Base-by-base conservation (phyloP, 257 asterid genomes). In the Thymus quinquecostatus region DNA sequence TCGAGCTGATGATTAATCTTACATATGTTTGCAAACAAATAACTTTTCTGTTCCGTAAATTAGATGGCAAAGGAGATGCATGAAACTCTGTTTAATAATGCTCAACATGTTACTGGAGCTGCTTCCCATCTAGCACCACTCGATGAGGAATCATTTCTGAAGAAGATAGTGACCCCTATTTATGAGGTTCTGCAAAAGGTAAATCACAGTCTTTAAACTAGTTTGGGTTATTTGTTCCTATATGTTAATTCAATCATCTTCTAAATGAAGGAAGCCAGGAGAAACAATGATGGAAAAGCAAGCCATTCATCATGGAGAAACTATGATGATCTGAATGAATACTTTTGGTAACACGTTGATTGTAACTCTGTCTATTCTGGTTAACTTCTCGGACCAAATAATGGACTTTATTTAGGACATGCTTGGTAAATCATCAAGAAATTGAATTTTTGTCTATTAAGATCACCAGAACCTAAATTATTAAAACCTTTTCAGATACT, bases 291-390 rank as follows among this genome's bases (percentile, higher is more conserved):
- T 28, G 96, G 98, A 78, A 92, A 83, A 86, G 95, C 98, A 71
- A 95, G 99, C 81, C 99, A 95, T 87, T 83, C 98, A 58, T 89
- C 88, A 76, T 89, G 98, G 98, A 88, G 99, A 85, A 95, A 92
- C 85, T 95, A 95, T 58, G 99, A 95, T 66, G 99, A 95, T 82
- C 79, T 95, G 40, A 95, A 95, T 70, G 99, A 95, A 78, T 92
- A 92, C 85, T 95, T 95, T 83, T 95, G 99, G 99, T 95, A 84
- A 80, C 75, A 69, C 66, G 69, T 55, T 72, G 66, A 63, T 66
- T 32, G 32, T 43, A 6, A 32, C n/a, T 53, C 47, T 63, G 2
- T 53, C 1, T 13, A 30, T 53, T 30, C 6, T 30, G 33, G 57
- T 36, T 49, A 36, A 51, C 21, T 13, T 43, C 11, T 64, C 2